Evolutionary conservation across 768 basidiomycete species (phyloP), one percentile per base, ranked within the genome.

Genomic region (Psilocybe tampanensis): DNA sequence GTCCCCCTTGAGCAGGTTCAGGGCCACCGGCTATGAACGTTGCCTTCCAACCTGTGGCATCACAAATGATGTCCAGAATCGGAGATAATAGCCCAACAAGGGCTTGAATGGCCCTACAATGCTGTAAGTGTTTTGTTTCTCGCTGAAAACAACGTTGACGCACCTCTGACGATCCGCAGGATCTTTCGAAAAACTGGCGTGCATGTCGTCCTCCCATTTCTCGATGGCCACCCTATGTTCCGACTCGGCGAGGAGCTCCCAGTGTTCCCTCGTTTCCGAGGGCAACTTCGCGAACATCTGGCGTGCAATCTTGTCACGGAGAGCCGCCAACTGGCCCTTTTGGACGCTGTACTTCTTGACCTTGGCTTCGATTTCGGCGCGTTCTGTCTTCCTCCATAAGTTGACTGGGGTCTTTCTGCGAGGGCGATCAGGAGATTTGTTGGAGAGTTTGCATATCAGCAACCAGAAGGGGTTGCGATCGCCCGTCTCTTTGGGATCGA

Each of bases 161-260:
- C 42, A 64, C 64, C 44, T 47, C 52, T 64, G 64, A 12, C 58
- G 55, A 45, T 62, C 60, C 32, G 33, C 53, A 9, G 60, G 56
- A 4, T 9, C 23, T 1, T 51, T 54, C 4, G 60, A 62, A 3
- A 39, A 6, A 1, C 42, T n/a, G 3, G 29, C 29, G 1, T 23
- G 19, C 6, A 55, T 4, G 1, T 39, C 24, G 3, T n/a, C 12
- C 9, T 60, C 17, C 42, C 56, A 61, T 21, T 49, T 33, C 9
- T n/a, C 18, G 41, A 60, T 2, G 0, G 58, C 55, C 13, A 41
- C 53, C 6, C 47, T n/a, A 29, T 60, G 53, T n/a, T 61, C 55
- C n/a, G 42, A 19, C 17, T 48, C 19, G 0, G 60, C 47, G 17
- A 21, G 33, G 0, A 24, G 17, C 13, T 23, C 18, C 55, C 58